Evolutionary conservation across 257 asterid species (phyloP).

Genomic region (Solanum virginianum): DNA sequence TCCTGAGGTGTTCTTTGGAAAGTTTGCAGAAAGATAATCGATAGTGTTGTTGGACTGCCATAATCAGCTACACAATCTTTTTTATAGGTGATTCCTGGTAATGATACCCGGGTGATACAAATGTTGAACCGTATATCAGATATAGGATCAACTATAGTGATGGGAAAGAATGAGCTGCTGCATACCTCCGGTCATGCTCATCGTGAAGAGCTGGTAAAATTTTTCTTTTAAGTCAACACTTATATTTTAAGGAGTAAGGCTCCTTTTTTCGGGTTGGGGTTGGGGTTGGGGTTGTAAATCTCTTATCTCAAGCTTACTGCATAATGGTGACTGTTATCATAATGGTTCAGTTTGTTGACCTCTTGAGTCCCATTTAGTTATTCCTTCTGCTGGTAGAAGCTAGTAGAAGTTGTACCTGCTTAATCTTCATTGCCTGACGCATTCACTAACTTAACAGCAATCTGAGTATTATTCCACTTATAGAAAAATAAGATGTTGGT

Average conservation of each 20-base stretch:
- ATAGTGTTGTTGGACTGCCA: not conserved
- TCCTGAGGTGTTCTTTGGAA: not conserved
- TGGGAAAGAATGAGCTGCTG: conserved; percentile 90
- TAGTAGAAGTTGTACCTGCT: not conserved
- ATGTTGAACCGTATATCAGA: conserved; percentile 94
- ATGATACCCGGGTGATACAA: conserved; percentile 91
- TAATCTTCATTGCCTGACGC: not conserved
- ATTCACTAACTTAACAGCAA: not conserved
- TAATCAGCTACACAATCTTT: conserved; percentile 11
- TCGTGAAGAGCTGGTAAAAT: conserved; percentile 90
- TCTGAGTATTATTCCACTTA: not conserved
- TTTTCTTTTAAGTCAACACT: conserved; percentile 5
- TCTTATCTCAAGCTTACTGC: not conserved
- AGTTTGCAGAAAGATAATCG: not conserved
- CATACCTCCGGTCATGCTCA: conserved; percentile 97
- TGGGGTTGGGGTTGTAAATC: not conserved
- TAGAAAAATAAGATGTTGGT: not conserved
- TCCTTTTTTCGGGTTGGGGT: not conserved
- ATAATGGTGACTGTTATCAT: not conserved
- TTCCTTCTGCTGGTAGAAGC: not conserved
- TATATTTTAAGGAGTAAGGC: not conserved
- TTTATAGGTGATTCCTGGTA: conserved; percentile 93
- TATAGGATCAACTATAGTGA: conserved; percentile 79
- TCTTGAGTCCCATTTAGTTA: not conserved
- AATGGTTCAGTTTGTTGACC: not conserved